These are phyloP conservation scores for Neopestalotiopsis sp. DNA, from an alignment of 2,329 filamentous ascomycete genomes.

Conservation along the genomic window DNA sequence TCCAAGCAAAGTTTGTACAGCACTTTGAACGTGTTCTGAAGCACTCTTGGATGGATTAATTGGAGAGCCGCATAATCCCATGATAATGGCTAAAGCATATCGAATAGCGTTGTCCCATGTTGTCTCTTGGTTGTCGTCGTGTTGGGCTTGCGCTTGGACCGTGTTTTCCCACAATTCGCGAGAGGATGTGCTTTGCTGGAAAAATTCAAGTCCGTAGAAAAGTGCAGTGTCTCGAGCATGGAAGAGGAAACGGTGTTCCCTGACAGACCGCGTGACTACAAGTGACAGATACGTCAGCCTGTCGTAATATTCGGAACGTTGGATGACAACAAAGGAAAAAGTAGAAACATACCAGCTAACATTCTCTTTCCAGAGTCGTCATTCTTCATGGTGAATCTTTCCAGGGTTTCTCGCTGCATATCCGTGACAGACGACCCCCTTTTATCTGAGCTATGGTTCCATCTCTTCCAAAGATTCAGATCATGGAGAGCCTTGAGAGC, in stretches of 20 bases:
- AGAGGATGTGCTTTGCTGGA: not conserved
- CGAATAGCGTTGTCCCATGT: slow-evolving; percentile 23
- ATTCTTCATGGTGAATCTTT: slow-evolving; percentile 21
- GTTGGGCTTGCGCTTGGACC: slow-evolving; percentile 17
- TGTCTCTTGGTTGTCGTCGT: slow-evolving; percentile 17
- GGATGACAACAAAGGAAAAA: too few relatives aligned
- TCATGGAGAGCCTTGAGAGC: slow-evolving; percentile 19
- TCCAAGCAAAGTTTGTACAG: too few relatives aligned
- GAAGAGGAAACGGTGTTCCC: slow-evolving; percentile 24
- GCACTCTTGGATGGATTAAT: not conserved
- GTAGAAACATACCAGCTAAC: slow-evolving; percentile 17
- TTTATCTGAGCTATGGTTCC: not conserved
- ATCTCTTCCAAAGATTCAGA: not conserved
- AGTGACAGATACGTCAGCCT: not conserved
- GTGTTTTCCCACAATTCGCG: slow-evolving; percentile 21
- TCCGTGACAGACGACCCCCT: not conserved
- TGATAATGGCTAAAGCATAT: slow-evolving; percentile 18
- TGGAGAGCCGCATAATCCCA: too few relatives aligned
- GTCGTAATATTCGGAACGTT: not conserved
- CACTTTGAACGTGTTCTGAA: not conserved
- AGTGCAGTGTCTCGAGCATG: slow-evolving; percentile 25
- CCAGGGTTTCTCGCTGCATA: slow-evolving; percentile 15
- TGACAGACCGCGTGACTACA: slow-evolving; percentile 20
- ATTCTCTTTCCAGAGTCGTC: slow-evolving; percentile 20
- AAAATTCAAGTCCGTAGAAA: slow-evolving; percentile 15